Base-by-base conservation (phyloP, 805 yeast genomes). In the Starmerella khaoyaiensis region DNA sequence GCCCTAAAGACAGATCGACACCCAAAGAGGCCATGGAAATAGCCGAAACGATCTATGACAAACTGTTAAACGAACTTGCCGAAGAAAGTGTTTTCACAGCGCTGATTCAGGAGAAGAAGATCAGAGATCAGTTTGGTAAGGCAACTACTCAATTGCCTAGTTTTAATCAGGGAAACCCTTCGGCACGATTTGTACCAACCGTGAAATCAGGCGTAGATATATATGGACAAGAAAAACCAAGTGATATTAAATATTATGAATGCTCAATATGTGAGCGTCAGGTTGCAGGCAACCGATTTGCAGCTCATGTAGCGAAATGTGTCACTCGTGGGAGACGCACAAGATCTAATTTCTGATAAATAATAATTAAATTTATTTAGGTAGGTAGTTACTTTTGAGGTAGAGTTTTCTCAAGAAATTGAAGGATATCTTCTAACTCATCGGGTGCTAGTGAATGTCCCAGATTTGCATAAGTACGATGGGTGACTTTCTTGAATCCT, bases 241-340 rank as follows among this genome's bases (percentile, higher is more conserved):
- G 68, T 32, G 82, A 74, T 31, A 54, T 68, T 14, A 57, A 68
- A 36, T 83, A 84, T 56, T 81, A 83, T 50, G 70, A 64, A 39
- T 87, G 98, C 59, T 67, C 68, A 4, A 78, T 79, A 47, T 87
- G 98, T 58, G 75, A 72, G 15, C 65, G 98, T 39, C 82, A 77
- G 51, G 78, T 87, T 6, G 87, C 94, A 0, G 94, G 94, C 1
- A 78, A 81, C 26, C 64, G 98, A 41, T 86, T 82, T 65, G 96
- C 97, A 2, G 84, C 81, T 28, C 98, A 87, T 59, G 67, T 87
- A 21, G 93, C 84, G 54, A 74, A 94, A 50, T 87, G 98, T 55
- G 58, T 84, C 18, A 81, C 82, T 30, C 79, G 95, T 6, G 46
- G 53, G 20, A 31, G 51, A 7, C 38, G 52, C 19, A 38, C 37